Percentiles rank a stretch among this genome's conserved stretches.
These are phyloP conservation scores for Metarhizium rileyi DNA, from an alignment of 2,329 filamentous ascomycete species.

Conservation along the genomic window DNA sequence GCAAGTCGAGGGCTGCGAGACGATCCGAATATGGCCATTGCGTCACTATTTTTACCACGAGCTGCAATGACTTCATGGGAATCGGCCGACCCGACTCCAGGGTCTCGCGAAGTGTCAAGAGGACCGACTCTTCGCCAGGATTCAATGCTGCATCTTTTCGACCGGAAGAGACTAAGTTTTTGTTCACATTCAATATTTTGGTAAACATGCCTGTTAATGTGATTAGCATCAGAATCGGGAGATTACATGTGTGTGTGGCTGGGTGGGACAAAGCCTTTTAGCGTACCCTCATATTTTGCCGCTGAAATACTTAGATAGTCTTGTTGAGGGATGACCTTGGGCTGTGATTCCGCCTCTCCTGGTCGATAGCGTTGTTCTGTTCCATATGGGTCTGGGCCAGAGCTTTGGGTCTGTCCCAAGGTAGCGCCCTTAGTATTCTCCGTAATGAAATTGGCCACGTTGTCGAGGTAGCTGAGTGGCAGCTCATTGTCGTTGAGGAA, in stretches of 20 bases:
- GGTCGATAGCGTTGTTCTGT: constrained; percentile 71
- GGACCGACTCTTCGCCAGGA: constrained; percentile 54
- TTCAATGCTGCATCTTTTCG: constrained; percentile 67
- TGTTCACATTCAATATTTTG: constrained; percentile 68
- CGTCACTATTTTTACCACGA: constrained; percentile 63
- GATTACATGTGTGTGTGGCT: too few species aligned
- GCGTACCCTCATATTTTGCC: constrained; percentile 54
- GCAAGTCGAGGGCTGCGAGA: constrained; percentile 74
- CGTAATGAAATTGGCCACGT: constrained; percentile 86
- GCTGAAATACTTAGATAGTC: constrained; percentile 69
- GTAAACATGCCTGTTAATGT: constrained; percentile 55
- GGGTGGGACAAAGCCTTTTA: background rate
- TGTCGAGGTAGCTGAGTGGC: constrained; percentile 77
- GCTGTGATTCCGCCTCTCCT: constrained; percentile 35
- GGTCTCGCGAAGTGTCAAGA: constrained; percentile 51
- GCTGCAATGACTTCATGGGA: constrained; percentile 42
- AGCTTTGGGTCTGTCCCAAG: constrained; percentile 51
- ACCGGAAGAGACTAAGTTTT: constrained; percentile 58
- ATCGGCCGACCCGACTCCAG: constrained; percentile 50
- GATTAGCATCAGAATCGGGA: background rate
- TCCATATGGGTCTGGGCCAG: constrained; percentile 63
- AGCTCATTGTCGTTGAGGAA: constrained; percentile 87
- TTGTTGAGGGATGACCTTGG: constrained; percentile 65
- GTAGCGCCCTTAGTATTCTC: constrained; percentile 82
- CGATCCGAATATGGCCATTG: constrained; percentile 73